Evolutionary conservation across 352 stramenopile species (phyloP), one percentile per base, ranked within the genome.

Genomic region (Globisporangium sylvaticum): DNA sequence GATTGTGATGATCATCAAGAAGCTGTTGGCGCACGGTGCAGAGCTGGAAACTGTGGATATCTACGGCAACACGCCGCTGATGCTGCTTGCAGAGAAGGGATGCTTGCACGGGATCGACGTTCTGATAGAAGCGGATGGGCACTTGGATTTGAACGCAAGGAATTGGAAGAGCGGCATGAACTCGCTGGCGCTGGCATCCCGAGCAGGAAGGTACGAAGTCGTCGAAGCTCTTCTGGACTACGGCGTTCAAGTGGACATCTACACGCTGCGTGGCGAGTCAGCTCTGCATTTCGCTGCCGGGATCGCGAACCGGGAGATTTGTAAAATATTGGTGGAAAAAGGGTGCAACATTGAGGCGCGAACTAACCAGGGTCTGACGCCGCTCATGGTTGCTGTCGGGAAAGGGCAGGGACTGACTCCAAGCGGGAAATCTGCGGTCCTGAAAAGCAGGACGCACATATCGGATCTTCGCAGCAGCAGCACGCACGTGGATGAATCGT

Each of bases 181-280:
- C 39, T 87, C 88, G 34, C 70, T 96, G 7, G 78, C 88, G 4
- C 76, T 93, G 31, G 88, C 88, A 22, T 79, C 88, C 6, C 81
- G 85, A 22, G 85, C 89, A 48, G 88, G 84, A 0, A 79, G 84
- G 5, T 66, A 62, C 5, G 80, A 90, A 42, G 83, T 90, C 1
- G 84, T 93, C n/a, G 85, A 94, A 70, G 88, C 86, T 29, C 74
- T 96, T 32, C 64, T 96, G 20, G 84, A 96, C 65, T 95, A 95
- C 65, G 87, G 87, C 15, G 87, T 84, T 1, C 73, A 92, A 60
- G 70, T 75, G 9, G 83, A 94, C 20, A 78, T 91, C 34, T 72
- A 56, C 14, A 85, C 87, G 37, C 64, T 96, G 27, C 72, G 80
- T 25, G 88, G 88, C 18, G 83, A 95, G 27, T 90, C 88, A 6